Evolutionary conservation across 805 yeast species (phyloP).

Genomic region (Ogataea parapolymorpha): DNA sequence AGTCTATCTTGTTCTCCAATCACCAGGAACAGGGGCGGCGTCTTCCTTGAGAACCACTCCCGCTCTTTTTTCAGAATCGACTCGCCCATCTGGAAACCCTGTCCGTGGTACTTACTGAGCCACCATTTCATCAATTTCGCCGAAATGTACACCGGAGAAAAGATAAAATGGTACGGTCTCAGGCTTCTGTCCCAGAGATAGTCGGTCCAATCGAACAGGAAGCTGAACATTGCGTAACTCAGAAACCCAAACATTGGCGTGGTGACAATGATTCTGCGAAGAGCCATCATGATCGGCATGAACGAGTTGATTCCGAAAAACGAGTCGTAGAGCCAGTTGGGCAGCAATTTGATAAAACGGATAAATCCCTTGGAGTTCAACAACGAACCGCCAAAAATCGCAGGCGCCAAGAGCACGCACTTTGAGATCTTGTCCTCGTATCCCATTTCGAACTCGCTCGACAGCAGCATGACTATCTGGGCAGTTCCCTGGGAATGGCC

Average conservation of each 20-base stretch:
- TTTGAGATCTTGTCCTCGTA: conserved; percentile 49
- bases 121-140: conserved; percentile 90
- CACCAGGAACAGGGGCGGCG: conserved; percentile 63
- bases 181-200: conserved; percentile 65
- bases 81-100: conserved; percentile 41
- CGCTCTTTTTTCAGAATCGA: conserved; percentile 50
- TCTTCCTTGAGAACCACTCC: conserved; percentile 50
- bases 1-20: conserved; percentile 71
- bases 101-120: conserved; percentile 53
- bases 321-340: conserved; percentile 40
- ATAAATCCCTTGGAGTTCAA: conserved; percentile 62
- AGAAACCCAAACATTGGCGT: conserved; percentile 55
- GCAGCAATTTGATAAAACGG: conserved; percentile 54
- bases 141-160: conserved; percentile 82
- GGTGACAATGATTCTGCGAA: conserved; percentile 50
- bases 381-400: conserved; percentile 80
- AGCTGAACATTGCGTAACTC: conserved; percentile 83
- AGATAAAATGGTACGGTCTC: conserved; percentile 72
- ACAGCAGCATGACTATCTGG: conserved; percentile 70
- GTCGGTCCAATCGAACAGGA: conserved; percentile 85
- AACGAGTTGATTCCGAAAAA: conserved; percentile 79
- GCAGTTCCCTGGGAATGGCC: conserved; percentile 96
- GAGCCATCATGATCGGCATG: conserved; percentile 66
- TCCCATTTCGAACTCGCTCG: conserved; percentile 40
- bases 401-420: conserved; percentile 84